Evolutionary conservation across 257 asterid species (phyloP), one percentile per base, ranked within the genome.

Genomic region (Handroanthus guayacan): DNA sequence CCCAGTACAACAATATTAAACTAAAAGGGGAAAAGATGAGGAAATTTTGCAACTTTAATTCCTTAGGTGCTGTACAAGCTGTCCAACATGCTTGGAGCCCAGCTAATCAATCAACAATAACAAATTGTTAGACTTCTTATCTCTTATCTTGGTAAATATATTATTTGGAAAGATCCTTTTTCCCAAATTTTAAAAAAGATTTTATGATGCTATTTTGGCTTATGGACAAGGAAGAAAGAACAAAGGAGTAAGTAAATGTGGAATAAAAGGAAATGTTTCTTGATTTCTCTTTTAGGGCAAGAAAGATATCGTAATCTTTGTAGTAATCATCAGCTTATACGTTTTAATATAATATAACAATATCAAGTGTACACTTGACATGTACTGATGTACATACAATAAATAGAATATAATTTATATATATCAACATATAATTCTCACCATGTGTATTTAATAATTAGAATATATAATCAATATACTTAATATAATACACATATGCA

Each of bases 41-140:
- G 6, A 13, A 55, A 25, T 25, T 25, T 25, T 25, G 31, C 31
- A 39, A 65, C 54, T 39, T 45, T 66, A 66, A 44, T 4, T 20
- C 20, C 31, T 25, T 3, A 14, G 50, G 13, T 63, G 69, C 13
- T 63, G 34, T 63, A 63, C 31, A 37, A 67, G 72, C 43, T 47
- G 72, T 67, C 45, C 17, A 47, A 44, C 47, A 67, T 67, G 43
- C 72, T 66, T 66, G n/a, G 38, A 8, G 55, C 37, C 56, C 39
- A 13, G 20, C 68, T 61, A 3, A 36, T 54, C 3, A 2, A 51
- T 51, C 13, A 36, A 62, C 45, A 36, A 8, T 18, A 45, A 43
- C 41, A 18, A 66, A 43, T 5, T 41, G 4, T 61, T 44, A 54
- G 6, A 54, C 31, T 54, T 55, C 10, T 34, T 57, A 63, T 13